These are phyloP conservation scores for Craspedostauros australis DNA, from an alignment of 108 stramenopile species.

Conservation along the genomic window DNA sequence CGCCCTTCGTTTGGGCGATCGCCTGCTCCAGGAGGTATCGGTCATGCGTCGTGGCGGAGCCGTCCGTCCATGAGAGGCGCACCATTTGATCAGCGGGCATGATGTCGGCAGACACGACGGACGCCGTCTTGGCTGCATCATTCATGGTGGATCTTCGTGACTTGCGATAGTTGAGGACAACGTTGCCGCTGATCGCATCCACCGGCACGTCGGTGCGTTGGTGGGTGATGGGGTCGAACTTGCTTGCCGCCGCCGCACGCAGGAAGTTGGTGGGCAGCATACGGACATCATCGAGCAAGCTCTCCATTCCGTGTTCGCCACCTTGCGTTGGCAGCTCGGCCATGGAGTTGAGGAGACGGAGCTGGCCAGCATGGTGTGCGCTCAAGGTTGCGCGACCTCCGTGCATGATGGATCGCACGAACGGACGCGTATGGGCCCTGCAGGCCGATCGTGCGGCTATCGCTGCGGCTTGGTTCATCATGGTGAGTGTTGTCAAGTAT, in stretches of 20 bases:
- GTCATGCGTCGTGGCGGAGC: conserved; percentile 19
- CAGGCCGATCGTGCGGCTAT: too few species aligned
- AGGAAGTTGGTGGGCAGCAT: conserved; percentile 41
- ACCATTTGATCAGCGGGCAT: too few species aligned
- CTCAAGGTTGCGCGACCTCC: too few species aligned
- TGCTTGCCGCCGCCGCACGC: conserved; percentile 30
- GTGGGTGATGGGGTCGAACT: conserved; percentile 54
- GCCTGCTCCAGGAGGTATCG: conserved; percentile 17
- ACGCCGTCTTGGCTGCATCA: conserved; percentile 4
- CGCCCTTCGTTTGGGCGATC: background rate
- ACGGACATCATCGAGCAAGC: too few species aligned
- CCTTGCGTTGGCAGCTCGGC: too few species aligned
- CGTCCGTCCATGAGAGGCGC: conserved; percentile 53
- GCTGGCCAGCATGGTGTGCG: too few species aligned
- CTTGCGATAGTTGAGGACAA: conserved; percentile 7
- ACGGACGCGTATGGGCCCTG: too few species aligned
- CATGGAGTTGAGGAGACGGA: too few species aligned
- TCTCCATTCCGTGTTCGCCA: too few species aligned
- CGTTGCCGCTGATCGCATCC: conserved; percentile 50
- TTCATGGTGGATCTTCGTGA: background rate
- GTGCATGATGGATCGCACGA: too few species aligned
- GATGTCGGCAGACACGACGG: conserved; percentile 4
- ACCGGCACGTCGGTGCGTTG: conserved; percentile 64
- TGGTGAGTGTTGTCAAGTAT: too few species aligned
- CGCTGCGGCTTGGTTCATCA: too few species aligned